phyloP scores from a whole-genome alignment of 768 basidiomycete genomes.

The Russula virescens region DNA sequence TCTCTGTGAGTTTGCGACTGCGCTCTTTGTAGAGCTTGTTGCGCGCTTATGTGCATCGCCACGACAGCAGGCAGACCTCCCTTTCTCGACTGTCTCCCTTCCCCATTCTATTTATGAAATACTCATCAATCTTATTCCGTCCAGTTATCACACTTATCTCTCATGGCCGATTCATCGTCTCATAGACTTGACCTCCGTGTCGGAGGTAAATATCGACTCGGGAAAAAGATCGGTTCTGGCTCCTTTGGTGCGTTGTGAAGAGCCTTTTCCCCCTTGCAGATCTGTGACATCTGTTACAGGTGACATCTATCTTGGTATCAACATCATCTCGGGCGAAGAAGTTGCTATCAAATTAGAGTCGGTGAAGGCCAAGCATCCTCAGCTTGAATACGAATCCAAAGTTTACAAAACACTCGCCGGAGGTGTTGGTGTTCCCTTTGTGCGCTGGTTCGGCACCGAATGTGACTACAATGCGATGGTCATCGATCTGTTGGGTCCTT shows the following conservation, averaged over 20 bases:
- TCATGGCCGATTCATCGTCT: constrained; percentile 68
- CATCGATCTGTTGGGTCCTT: constrained; percentile 89
- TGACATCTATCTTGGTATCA: constrained; percentile 99
- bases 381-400: constrained; percentile 97
- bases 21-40: background rate
- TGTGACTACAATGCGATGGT: constrained; percentile 99
- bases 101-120: background rate
- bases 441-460: constrained; percentile 90
- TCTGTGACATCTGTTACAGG: constrained; percentile 40
- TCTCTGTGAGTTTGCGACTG: background rate
- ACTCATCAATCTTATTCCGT: background rate
- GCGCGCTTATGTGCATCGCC: constrained; percentile 14
- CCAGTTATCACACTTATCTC: constrained; percentile 21
- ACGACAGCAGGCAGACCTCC: constrained; percentile 5
- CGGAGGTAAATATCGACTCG: constrained; percentile 94
- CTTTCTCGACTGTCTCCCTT: background rate
- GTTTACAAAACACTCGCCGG: constrained; percentile 98
- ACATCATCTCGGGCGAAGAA: constrained; percentile 99
- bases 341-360: constrained; percentile 99
- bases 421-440: constrained; percentile 97
- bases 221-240: constrained; percentile 98
- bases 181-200: constrained; percentile 82
- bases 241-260: constrained; percentile 76
- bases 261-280: background rate
- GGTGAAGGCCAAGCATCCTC: constrained; percentile 99